Percentiles rank a stretch among this genome's conserved stretches.
Evolutionary conservation across 305 asterid genomes (phyloP).

Genomic region (Plantago lanceolata): DNA sequence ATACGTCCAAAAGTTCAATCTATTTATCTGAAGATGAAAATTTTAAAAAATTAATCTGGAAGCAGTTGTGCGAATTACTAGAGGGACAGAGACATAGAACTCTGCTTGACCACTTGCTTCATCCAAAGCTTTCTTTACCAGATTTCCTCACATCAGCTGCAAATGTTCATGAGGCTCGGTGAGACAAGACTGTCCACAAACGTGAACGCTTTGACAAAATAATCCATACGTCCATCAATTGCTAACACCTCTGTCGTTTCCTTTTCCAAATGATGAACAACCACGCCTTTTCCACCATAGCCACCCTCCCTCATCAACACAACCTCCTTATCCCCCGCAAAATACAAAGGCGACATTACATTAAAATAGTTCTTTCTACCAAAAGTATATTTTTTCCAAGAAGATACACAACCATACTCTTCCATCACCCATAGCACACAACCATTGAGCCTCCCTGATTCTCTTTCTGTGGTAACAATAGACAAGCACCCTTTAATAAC

Average conservation of each 20-base stretch:
- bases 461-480: constrained; percentile 2
- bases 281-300: constrained; percentile 20
- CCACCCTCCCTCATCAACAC: constrained; percentile 18
- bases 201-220: constrained; percentile 5
- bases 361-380: not conserved
- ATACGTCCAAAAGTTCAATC: too few relatives aligned
- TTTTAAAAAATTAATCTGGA: too few relatives aligned
- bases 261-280: constrained; percentile 21
- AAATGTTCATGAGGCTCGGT: too few relatives aligned
- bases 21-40: too few relatives aligned
- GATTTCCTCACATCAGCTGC: too few relatives aligned
- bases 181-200: constrained; percentile 31
- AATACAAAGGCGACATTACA: constrained; percentile 24
- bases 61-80: too few relatives aligned
- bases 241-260: constrained; percentile 17
- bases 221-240: constrained; percentile 24
- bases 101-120: too few relatives aligned
- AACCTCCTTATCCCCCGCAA: constrained; percentile 32
- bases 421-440: constrained; percentile 42
- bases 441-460: too few relatives aligned
- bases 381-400: constrained; percentile 29
- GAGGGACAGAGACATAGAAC: too few relatives aligned
- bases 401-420: constrained; percentile 37
- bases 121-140: too few relatives aligned
- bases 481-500: constrained; percentile 35